These are phyloP conservation scores for Cyberlindnera lachancei DNA, from an alignment of 805 yeast genomes.

Conservation along the genomic window DNA sequence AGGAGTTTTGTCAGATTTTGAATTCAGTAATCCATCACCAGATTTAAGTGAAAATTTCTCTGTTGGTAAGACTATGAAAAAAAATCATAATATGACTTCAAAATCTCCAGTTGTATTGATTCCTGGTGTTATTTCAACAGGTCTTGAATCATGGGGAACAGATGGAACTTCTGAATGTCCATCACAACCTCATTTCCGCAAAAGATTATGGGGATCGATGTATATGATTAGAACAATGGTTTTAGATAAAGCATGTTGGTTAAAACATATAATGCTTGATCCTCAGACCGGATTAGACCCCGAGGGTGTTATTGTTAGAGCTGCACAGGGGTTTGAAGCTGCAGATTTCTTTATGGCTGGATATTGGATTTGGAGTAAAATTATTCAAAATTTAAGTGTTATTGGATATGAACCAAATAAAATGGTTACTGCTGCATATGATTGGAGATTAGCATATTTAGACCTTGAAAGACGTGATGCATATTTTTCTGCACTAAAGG, in stretches of 20 bases:
- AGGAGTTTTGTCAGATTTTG: conserved; percentile 50
- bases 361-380: conserved; percentile 97
- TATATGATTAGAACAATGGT: conserved; percentile 92
- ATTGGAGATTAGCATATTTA: conserved; percentile 88
- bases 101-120: conserved; percentile 83
- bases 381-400: conserved; percentile 89
- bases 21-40: conserved; percentile 19
- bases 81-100: conserved; percentile 42
- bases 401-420: conserved; percentile 89
- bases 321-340: conserved; percentile 95
- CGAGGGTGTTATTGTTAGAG: conserved; percentile 67
- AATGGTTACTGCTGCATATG: conserved; percentile 89
- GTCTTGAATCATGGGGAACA: conserved; percentile 89
- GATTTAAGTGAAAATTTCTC: conserved; percentile 79
- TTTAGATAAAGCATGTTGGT: conserved; percentile 88
- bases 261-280: conserved; percentile 83
- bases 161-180: conserved; percentile 75
- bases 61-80: conserved; percentile 63
- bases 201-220: conserved; percentile 94
- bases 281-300: conserved; percentile 93
- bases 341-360: conserved; percentile 96
- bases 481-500: conserved; percentile 72
- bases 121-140: conserved; percentile 95
- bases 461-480: conserved; percentile 85
- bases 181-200: conserved; percentile 75